Evolutionary conservation across 2,329 filamentous ascomycete species (phyloP), one percentile per base, ranked within the genome.

Genomic region (Pseudocercospora fuligena): DNA sequence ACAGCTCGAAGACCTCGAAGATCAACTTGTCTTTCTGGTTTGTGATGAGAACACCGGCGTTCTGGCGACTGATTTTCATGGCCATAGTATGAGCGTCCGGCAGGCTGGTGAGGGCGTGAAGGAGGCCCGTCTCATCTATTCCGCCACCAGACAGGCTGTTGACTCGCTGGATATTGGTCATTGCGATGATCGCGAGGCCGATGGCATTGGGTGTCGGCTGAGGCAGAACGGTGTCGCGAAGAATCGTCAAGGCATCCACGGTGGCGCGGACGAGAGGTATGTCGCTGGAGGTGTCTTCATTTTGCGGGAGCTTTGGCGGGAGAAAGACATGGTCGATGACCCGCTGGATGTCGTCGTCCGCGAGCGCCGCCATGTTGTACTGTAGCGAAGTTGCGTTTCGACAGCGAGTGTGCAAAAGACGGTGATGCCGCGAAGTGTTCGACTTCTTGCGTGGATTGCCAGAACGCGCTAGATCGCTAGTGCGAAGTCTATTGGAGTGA

Each of bases 1-100:
- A 88, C 0, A 85, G 81, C 73, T 91, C 88, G 63, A 90, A 90
- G 0, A 81, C 81, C 74, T 91, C 89, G 56, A 90, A 85, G 64
- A 87, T 19, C 70, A 84, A 68, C 70, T 78, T 29, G 21, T 70
- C 53, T 1, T 62, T 19, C 7, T 61, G 40, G 62, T 72, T 75
- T 21, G 67, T 73, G 29, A 74, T 60, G 8, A 75, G 1, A 1
- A 74, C 61, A 0, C 59, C 75, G 3, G 75, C 72, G 57, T 76
- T 77, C 36, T 73, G 72, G 16, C 46, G 65, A 11, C 36, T 25
- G 12, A 71, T 58, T 25, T 69, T 59, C 21, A 68, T 4, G 1
- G 66, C 66, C 19, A 68, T 62, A n/a, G 53, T 66, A 21, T 68
- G 49, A 5, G 56, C 51, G 21, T 40, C n/a, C 8, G 23, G n/a